These are phyloP conservation scores for Neckera pumila DNA, from an alignment of 225 moss, liverwort and hornwort genomes.

Conservation along the genomic window DNA sequence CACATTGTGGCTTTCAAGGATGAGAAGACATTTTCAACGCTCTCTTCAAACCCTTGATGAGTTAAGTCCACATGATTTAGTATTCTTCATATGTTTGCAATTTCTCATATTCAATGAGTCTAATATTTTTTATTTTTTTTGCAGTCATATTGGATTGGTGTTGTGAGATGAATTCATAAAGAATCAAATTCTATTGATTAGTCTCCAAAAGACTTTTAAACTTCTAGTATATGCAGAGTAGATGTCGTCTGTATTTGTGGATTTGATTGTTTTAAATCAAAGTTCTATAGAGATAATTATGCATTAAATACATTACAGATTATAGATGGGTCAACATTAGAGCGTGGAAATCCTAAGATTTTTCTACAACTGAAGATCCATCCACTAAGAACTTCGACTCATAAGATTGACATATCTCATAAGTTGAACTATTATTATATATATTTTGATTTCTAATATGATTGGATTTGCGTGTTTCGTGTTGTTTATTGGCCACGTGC, in stretches of 20 bases:
- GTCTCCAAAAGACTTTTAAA: background rate
- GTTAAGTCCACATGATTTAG: no score
- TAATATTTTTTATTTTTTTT: background rate
- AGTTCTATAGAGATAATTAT: rapidly evolving
- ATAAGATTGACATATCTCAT: background rate
- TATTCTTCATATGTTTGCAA: background rate
- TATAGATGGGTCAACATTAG: rapidly evolving
- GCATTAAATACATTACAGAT: background rate
- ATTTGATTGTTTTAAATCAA: background rate
- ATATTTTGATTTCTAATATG: background rate
- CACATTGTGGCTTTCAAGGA: no score
- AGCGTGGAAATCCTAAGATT: rapidly evolving
- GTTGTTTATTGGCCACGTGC: background rate
- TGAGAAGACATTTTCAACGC: no score
- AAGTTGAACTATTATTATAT: background rate
- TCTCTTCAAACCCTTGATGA: no score
- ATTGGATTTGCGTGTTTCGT: background rate
- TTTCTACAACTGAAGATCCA: background rate
- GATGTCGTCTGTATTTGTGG: rapidly evolving
- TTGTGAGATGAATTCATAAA: rapidly evolving
- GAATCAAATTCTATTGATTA: background rate
- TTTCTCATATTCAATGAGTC: background rate
- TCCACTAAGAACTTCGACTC: rapidly evolving
- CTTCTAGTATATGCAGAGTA: rapidly evolving
- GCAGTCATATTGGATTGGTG: background rate